These are phyloP conservation scores for Papiliotrema flavescens DNA, from an alignment of 1,284 basidiomycete genomes.

Conservation along the genomic window DNA sequence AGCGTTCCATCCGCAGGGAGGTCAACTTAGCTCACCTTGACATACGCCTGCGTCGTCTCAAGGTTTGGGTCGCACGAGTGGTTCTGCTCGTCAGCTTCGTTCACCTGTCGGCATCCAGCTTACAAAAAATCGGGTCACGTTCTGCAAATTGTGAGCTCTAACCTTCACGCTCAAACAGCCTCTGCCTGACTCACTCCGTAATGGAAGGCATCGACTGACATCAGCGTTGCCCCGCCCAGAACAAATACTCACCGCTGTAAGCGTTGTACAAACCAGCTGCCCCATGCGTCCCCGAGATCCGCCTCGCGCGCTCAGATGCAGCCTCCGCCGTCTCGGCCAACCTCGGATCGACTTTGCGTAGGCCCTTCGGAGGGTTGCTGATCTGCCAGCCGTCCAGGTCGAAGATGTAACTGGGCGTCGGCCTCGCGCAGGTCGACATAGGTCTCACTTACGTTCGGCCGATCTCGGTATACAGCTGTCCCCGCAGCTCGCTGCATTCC, in stretches of 20 bases:
- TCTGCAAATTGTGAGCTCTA: constrained; percentile 15
- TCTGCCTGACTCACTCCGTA: constrained; percentile 62
- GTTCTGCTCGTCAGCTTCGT: constrained; percentile 55
- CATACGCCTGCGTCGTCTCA: constrained; percentile 64
- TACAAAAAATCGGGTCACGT: constrained; percentile 41
- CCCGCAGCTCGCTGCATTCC: constrained; percentile 62
- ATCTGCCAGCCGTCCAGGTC: constrained; percentile 74
- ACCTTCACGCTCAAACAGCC: neutral
- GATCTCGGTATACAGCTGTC: constrained; percentile 65
- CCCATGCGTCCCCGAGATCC: too few species aligned
- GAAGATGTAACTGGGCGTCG: constrained; percentile 61
- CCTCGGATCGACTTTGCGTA: constrained; percentile 37
- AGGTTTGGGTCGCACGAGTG: constrained; percentile 88
- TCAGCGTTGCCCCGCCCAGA: constrained; percentile 12
- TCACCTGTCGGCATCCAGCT: constrained; percentile 1
- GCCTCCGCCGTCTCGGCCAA: constrained; percentile 28
- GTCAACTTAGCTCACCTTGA: constrained; percentile 52
- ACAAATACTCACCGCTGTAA: constrained; percentile 36
- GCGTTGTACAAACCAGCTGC: constrained; percentile 25
- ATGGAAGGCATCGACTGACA: constrained; percentile 75
- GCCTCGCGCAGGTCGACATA: neutral
- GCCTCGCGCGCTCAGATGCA: constrained; percentile 18
- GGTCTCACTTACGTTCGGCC: constrained; percentile 58
- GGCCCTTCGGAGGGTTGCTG: constrained; percentile 42
- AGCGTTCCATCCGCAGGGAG: constrained; percentile 1